Evolutionary conservation across 1,284 basidiomycete species (phyloP), one percentile per base, ranked within the genome.

Genomic region (Tilletia caries): DNA sequence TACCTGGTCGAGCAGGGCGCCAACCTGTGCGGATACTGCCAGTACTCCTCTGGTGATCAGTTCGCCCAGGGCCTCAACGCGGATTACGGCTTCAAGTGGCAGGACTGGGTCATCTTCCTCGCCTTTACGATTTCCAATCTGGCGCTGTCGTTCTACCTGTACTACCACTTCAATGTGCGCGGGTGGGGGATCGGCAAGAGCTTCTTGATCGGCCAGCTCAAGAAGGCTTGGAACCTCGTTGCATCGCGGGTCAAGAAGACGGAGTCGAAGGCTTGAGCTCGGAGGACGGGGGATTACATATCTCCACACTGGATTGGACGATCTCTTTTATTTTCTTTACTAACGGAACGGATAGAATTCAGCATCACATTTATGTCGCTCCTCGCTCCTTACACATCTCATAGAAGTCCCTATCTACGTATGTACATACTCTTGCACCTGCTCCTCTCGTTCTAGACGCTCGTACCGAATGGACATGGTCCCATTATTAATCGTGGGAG

Each of bases 51-150:
- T 2, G 76, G 76, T 25, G 76, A 76, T 34, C 72, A 76, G 58
- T 79, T 73, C 46, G 73, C 74, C 2, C 67, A 66, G 4, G 71
- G 69, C 3, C 64, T 78, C 6, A 71, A 69, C 15, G 71, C 76
- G 3, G 68, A 72, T 3, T 79, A 74, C 72, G 66, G 23, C 20
- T 79, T 78, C 74, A 58, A 76, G 2, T 79, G 77, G 77, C 71
- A 72, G 32, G 69, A 68, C 43, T 75, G 71, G 1, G 77, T 73
- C 18, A 78, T 79, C 46, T 70, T 79, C 1, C 66, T 74, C 2
- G 75, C 70, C 4, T 79, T 73, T 58, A 70, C 68, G 8, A 64
- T 78, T 13, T 71, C 72, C 44, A 73, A 79, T 34, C 60, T 78
- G 18, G 64, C 67, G n/a, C 33, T 71, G 1, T 66, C 70, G 18